Evolutionary conservation across 2,329 filamentous ascomycete genomes (phyloP).

Genomic region (Penicillium capsulatum): DNA sequence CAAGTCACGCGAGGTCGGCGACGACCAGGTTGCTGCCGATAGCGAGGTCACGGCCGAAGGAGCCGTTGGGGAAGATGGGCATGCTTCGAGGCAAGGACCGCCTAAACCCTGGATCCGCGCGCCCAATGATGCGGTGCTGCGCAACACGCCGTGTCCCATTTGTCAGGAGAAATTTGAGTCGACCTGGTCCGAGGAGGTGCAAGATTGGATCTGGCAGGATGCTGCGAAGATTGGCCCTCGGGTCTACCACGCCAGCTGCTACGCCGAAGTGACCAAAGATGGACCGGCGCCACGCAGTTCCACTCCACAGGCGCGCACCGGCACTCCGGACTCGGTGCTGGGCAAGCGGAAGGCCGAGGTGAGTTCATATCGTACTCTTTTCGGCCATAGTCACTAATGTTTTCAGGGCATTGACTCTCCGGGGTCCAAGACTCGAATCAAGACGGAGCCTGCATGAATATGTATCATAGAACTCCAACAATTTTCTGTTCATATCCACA

Average conservation of each 20-base stretch:
- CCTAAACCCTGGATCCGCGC: slow-evolving; percentile 72
- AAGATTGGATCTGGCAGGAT: slow-evolving; percentile 97
- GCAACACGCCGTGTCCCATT: slow-evolving; percentile 80
- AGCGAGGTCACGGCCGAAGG: slow-evolving; percentile 39
- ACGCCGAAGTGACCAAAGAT: slow-evolving; percentile 72
- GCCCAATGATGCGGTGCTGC: slow-evolving; percentile 69
- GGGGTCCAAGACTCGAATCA: slow-evolving; percentile 37
- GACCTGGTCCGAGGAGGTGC: slow-evolving; percentile 84
- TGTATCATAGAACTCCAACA: slow-evolving; percentile 6
- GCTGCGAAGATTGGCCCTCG: slow-evolving; percentile 71
- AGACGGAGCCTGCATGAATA: slow-evolving; percentile 35
- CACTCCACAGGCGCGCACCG: slow-evolving; percentile 40
- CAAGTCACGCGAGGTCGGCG: slow-evolving; percentile 73
- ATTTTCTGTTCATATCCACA: slow-evolving; percentile 1
- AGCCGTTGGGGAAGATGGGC: slow-evolving; percentile 39
- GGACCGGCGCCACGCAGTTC: slow-evolving; percentile 39
- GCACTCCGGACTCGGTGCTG: slow-evolving; percentile 61
- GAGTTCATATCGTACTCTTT: slow-evolving; percentile 11
- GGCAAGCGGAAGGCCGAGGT: slow-evolving; percentile 74
- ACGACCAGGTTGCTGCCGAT: slow-evolving; percentile 51
- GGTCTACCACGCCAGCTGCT: slow-evolving; percentile 87
- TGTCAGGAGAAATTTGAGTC: slow-evolving; percentile 94
- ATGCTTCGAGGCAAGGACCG: slow-evolving; percentile 51
- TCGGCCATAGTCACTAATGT: slow-evolving; percentile 1
- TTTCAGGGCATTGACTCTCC: slow-evolving; percentile 34